Evolutionary conservation across 2,329 filamentous ascomycete genomes (phyloP).

Genomic region (Verticillium zaregamsianum): DNA sequence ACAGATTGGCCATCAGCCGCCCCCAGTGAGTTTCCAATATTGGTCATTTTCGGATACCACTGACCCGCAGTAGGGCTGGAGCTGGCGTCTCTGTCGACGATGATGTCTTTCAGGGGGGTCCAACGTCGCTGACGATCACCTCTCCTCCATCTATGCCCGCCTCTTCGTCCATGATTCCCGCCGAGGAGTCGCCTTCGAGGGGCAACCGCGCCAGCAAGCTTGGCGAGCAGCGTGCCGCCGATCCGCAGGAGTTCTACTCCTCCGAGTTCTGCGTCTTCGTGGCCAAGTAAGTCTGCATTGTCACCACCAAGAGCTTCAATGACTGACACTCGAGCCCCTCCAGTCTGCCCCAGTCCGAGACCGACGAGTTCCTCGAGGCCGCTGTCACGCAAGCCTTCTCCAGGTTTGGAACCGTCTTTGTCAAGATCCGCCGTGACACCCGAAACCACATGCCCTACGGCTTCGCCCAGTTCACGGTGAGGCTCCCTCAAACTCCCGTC

Average conservation of each 20-base stretch:
- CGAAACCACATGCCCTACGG: conserved; percentile 55
- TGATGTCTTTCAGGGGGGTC: not conserved
- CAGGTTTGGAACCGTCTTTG: conserved; percentile 51
- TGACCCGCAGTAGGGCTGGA: no score
- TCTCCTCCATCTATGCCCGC: not conserved
- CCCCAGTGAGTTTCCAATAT: not conserved
- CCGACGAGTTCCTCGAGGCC: conserved; percentile 46
- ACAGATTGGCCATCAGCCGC: not conserved
- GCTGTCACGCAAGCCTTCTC: conserved; percentile 50
- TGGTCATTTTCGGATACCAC: no score
- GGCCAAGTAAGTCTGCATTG: conserved; percentile 52
- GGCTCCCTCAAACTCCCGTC: conserved; percentile 16
- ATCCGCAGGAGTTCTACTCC: conserved; percentile 49
- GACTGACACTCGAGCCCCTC: conserved; percentile 9
- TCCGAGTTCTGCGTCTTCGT: conserved; percentile 59
- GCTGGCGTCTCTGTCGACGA: not conserved
- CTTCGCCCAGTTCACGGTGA: conserved; percentile 59
- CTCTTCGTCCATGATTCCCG: not conserved
- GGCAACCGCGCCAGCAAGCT: not conserved
- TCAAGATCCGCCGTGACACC: conserved; percentile 63
- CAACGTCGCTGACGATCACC: not conserved
- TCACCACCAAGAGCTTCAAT: not conserved
- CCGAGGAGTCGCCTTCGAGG: not conserved
- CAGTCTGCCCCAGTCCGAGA: conserved; percentile 47
- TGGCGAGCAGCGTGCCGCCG: conserved; percentile 13